Percentiles rank a stretch among this genome's conserved stretches.
Evolutionary conservation across 2,329 filamentous ascomycete genomes (phyloP).

Genomic region (Hypoxylon sp.): DNA sequence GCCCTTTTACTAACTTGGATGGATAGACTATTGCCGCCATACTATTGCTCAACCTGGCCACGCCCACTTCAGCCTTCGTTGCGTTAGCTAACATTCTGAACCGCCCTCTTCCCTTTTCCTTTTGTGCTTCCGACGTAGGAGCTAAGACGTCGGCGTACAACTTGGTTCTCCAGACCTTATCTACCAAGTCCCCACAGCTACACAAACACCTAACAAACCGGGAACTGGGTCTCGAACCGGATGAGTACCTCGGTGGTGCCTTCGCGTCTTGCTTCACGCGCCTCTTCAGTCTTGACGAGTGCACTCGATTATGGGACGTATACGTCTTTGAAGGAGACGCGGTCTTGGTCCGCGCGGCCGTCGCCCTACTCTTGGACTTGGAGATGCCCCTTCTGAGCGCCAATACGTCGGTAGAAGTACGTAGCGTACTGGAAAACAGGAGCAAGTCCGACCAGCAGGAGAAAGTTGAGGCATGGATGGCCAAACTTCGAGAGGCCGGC

Average conservation of each 20-base stretch:
- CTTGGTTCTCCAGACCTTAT: constrained; percentile 74
- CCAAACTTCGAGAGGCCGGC: constrained; percentile 42
- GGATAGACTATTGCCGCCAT: constrained; percentile 76
- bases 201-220: constrained; percentile 71
- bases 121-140: constrained; percentile 76
- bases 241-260: constrained; percentile 68
- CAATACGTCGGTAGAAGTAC: constrained; percentile 59
- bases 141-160: constrained; percentile 77
- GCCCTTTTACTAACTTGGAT: constrained; percentile 34
- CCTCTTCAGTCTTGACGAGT: constrained; percentile 74
- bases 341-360: constrained; percentile 75
- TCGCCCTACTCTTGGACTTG: constrained; percentile 70
- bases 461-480: constrained; percentile 48
- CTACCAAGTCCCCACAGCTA: constrained; percentile 72
- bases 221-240: constrained; percentile 59
- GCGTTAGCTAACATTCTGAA: constrained; percentile 82
- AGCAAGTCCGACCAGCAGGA: constrained; percentile 38
- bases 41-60: constrained; percentile 76
- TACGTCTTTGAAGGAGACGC: constrained; percentile 85
- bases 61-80: constrained; percentile 73
- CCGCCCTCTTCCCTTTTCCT: constrained; percentile 78
- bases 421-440: constrained; percentile 52
- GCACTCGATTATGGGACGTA: constrained; percentile 81
- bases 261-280: constrained; percentile 74
- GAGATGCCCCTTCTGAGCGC: constrained; percentile 65